Conservation (phyloP, 352 stramenopile species). For the Pythium volutum region DNA sequence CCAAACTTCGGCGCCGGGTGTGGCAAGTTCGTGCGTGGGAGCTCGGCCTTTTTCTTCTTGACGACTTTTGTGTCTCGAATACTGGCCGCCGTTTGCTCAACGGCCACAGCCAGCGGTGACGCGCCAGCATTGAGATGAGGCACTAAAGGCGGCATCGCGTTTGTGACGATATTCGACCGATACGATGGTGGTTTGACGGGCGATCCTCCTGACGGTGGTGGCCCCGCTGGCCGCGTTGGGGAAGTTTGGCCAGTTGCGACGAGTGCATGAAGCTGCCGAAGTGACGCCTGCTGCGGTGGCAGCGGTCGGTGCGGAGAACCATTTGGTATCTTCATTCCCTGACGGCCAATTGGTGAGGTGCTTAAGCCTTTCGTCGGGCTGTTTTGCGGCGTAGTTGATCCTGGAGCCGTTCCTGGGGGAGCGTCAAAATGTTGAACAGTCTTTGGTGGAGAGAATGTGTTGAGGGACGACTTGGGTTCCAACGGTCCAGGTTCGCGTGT, state of each 20-base stretch:
- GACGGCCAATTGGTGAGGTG: slow-evolving; percentile 3
- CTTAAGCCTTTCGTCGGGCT: background rate
- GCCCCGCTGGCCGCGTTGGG: slow-evolving; percentile 33
- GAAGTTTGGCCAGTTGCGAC: slow-evolving; percentile 30
- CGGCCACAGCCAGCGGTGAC: slow-evolving; percentile 4
- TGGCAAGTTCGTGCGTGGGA: slow-evolving; percentile 70
- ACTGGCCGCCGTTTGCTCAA: slow-evolving; percentile 5
- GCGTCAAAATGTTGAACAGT: background rate
- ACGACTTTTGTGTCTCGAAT: slow-evolving; percentile 81
- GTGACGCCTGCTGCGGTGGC: slow-evolving; percentile 20
- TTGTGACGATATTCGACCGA: slow-evolving; percentile 45
- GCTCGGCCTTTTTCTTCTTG: slow-evolving; percentile 78
- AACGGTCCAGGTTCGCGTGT: background rate
- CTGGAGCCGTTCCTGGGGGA: background rate
- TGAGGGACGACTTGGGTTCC: background rate
- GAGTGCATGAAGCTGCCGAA: slow-evolving; percentile 18
- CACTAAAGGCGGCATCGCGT: slow-evolving; percentile 31
- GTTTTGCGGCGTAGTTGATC: background rate
- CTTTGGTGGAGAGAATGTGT: background rate
- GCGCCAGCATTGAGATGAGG: slow-evolving; percentile 27
- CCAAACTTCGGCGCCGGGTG: slow-evolving; percentile 79
- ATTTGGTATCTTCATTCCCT: background rate
- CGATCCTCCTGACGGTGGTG: slow-evolving; percentile 22
- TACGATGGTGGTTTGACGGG: slow-evolving; percentile 47
- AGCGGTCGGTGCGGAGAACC: slow-evolving; percentile 17